A percentile compares a stretch with the other conserved stretches of the same genome.
phyloP scores from a whole-genome alignment of 2,329 filamentous ascomycete genomes.

The Mycosphaerella sp. region DNA sequence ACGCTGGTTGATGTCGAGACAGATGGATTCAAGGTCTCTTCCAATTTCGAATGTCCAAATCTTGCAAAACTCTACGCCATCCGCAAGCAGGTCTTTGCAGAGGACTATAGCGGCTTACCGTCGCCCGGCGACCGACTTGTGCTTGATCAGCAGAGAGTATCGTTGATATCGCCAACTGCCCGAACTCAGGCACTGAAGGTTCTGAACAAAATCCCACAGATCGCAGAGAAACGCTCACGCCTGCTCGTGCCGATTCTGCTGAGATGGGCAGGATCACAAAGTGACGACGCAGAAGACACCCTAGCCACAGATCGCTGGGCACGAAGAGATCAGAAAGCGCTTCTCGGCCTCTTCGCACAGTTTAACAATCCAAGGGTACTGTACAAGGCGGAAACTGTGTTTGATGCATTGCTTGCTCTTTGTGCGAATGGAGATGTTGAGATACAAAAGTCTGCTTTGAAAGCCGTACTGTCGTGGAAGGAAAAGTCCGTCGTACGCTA shows the following conservation, averaged over 20 bases:
- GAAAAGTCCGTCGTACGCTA: slow-evolving; percentile 67
- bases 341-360: slow-evolving; percentile 73
- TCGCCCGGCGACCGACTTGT: slow-evolving; percentile 18
- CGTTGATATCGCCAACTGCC: slow-evolving; percentile 19
- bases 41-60: slow-evolving; percentile 82
- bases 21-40: slow-evolving; percentile 41
- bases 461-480: slow-evolving; percentile 86
- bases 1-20: slow-evolving; percentile 20
- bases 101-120: slow-evolving; percentile 38
- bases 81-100: slow-evolving; percentile 48
- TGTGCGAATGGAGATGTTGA: slow-evolving; percentile 85
- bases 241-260: slow-evolving; percentile 80
- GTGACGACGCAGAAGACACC: slow-evolving; percentile 14
- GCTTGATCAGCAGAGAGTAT: slow-evolving; percentile 12
- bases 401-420: slow-evolving; percentile 65
- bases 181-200: slow-evolving; percentile 75
- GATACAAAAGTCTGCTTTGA: slow-evolving; percentile 77
- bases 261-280: slow-evolving; percentile 62
- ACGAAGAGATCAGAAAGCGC: slow-evolving; percentile 73
- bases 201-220: slow-evolving; percentile 62
- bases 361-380: slow-evolving; percentile 83
- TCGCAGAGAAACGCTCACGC: slow-evolving; percentile 82
- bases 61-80: slow-evolving; percentile 53
- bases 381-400: slow-evolving; percentile 70
- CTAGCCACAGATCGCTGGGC: slow-evolving; percentile 49